These are phyloP conservation scores for Lizonia empirigonia DNA, from an alignment of 2,329 filamentous ascomycete genomes.

Conservation along the genomic window DNA sequence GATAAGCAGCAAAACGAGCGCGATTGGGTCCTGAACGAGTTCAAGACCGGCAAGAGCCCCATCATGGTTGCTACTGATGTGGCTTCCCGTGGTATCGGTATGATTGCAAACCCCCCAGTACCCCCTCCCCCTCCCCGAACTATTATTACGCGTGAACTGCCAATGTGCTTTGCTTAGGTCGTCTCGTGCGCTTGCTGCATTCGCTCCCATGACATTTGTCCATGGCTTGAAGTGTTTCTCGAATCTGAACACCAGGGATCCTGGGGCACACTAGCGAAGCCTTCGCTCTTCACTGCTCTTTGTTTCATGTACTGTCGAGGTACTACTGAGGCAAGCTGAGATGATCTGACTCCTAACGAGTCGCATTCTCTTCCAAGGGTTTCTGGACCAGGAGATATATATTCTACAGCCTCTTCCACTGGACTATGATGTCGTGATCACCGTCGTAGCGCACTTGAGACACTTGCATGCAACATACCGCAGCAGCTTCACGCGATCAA, in stretches of 20 bases:
- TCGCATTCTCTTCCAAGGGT: conserved; percentile 70
- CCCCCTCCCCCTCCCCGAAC: conserved; percentile 45
- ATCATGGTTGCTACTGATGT: conserved; percentile 99
- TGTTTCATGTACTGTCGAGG: conserved; percentile 72
- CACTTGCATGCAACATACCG: conserved; percentile 60
- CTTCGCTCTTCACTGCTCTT: conserved; percentile 73
- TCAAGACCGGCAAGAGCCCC: conserved; percentile 98
- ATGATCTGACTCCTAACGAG: conserved; percentile 78
- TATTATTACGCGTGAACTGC: conserved; percentile 65
- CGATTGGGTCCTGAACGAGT: conserved; percentile 99
- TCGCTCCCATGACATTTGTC: conserved; percentile 89
- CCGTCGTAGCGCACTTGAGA: conserved; percentile 60
- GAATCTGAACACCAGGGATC: conserved; percentile 80
- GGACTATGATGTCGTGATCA: conserved; percentile 51
- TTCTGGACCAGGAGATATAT: conserved; percentile 67
- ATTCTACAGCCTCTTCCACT: conserved; percentile 56
- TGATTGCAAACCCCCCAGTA: conserved; percentile 71
- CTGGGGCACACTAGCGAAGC: conserved; percentile 81
- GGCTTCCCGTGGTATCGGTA: conserved; percentile 99
- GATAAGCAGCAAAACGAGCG: conserved; percentile 99
- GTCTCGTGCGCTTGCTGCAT: conserved; percentile 74
- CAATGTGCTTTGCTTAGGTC: conserved; percentile 86
- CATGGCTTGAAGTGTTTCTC: conserved; percentile 82
- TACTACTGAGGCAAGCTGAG: conserved; percentile 74
- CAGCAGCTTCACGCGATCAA: conserved; percentile 65